Evolutionary conservation across 352 stramenopile genomes (phyloP).

Genomic region (Pythium aristosporum): DNA sequence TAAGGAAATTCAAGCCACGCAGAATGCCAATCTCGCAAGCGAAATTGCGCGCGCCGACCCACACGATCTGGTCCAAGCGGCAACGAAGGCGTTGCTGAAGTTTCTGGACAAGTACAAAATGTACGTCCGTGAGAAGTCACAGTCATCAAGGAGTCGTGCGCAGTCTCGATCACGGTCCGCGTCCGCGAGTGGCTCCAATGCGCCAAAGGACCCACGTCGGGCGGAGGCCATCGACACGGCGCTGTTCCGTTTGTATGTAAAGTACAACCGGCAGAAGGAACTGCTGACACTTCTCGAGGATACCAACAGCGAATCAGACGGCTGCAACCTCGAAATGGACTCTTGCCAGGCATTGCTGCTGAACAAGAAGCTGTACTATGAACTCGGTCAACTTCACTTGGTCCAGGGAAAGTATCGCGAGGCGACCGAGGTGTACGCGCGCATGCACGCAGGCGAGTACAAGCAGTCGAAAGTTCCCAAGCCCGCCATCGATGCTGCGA

Average conservation of each 20-base stretch:
- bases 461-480: constrained; percentile 87
- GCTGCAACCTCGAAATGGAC: constrained; percentile 63
- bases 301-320: constrained; percentile 48
- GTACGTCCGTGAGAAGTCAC: constrained; percentile 71
- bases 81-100: constrained; percentile 76
- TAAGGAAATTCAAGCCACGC: constrained; percentile 55
- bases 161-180: constrained; percentile 26
- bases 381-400: constrained; percentile 66
- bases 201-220: constrained; percentile 68
- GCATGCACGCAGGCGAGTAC: constrained; percentile 74
- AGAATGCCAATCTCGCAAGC: constrained; percentile 42
- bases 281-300: constrained; percentile 74
- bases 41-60: constrained; percentile 63
- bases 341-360: constrained; percentile 63
- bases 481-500: constrained; percentile 86
- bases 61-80: constrained; percentile 51
- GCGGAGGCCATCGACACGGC: constrained; percentile 85
- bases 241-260: constrained; percentile 77
- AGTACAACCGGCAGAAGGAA: constrained; percentile 81
- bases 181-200: constrained; percentile 16
- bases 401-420: constrained; percentile 69
- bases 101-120: constrained; percentile 83
- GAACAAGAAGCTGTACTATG: constrained; percentile 82
- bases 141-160: constrained; percentile 22
- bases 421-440: constrained; percentile 81